Base-by-base conservation (phyloP, 345 rosid genomes). In the Lagerstroemia speciosa region DNA sequence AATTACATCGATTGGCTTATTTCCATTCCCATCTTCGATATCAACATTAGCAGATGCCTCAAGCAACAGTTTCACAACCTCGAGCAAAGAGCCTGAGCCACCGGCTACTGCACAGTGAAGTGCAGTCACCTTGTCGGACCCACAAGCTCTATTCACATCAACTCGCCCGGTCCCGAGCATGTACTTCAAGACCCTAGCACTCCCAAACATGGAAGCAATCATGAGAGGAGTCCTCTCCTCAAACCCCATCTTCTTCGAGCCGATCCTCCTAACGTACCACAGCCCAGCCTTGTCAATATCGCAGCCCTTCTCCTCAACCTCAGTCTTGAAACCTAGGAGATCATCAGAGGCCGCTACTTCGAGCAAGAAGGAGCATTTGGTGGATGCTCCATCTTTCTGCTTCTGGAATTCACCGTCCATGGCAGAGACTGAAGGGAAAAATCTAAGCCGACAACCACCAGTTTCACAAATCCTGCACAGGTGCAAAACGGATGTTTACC, bases 31-130 rank as follows among this genome's bases (percentile, higher is more conserved):
- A 71, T 93, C 94, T 26, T 78, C 69, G 26, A 72, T 46, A 43
- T 79, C 65, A 68, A 79, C 78, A 74, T 86, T 86, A 29, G 96
- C 96, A 62, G 83, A 82, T 17, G 92, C 88, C 64, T 78, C 87
- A 17, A 93, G 84, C 81, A 93, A 80, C 69, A 78, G 75, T 81
- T 83, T 89, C 81, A 89, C 83, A 41, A 77, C 77, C 79, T 86
- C 89, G 24, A 80, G 80, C 0, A 82, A 78, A 1, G 91, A 79
- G 72, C 57, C 68, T 0, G 94, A 67, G 48, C 94, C 88, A 31
- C 96, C 92, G 16, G 92, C 94, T 70, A 85, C 91, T 14, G 96
- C 98, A 69, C 92, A 91, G 79, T 93, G 98, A 68, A 93, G 94
- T 15, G 98, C 97, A 45, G 98, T 89, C 66, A 85, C 87, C 77